Percentiles rank a stretch among this genome's conserved stretches.
These are phyloP conservation scores for Penicillium sp. DNA, from an alignment of 2,329 filamentous ascomycete genomes.

Conservation along the genomic window DNA sequence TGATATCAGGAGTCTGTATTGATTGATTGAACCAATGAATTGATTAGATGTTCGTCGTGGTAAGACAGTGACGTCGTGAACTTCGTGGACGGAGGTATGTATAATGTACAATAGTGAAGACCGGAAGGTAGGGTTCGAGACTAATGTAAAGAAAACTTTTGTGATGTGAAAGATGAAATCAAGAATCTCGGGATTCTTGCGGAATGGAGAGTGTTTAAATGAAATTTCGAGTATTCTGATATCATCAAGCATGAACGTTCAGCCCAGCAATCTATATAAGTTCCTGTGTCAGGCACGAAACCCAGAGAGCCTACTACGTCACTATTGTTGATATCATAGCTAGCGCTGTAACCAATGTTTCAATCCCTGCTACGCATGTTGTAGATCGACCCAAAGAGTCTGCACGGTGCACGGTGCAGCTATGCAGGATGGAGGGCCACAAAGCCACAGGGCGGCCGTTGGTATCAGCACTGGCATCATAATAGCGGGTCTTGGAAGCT, in stretches of 20 bases:
- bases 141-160: slow-evolving; percentile 6
- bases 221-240: slow-evolving; percentile 18
- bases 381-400: slow-evolving; percentile 18
- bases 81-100: slow-evolving; percentile 9
- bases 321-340: slow-evolving; percentile 28
- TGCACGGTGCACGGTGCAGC: slow-evolving; percentile 21
- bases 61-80: slow-evolving; percentile 15
- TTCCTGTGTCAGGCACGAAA: slow-evolving; percentile 11
- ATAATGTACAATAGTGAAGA: slow-evolving; percentile 13
- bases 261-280: slow-evolving; percentile 14
- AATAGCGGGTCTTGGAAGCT: slow-evolving; percentile 19
- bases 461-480: slow-evolving; percentile 23
- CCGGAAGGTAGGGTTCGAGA: slow-evolving; percentile 8
- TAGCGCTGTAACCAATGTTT: neutral
- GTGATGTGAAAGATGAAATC: neutral
- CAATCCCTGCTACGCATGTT: slow-evolving; percentile 11
- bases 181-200: neutral
- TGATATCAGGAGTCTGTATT: neutral
- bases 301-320: slow-evolving; percentile 23
- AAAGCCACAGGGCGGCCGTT: slow-evolving; percentile 16
- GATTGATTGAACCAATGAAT: neutral
- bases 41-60: neutral
- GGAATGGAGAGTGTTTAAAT: slow-evolving; percentile 6
- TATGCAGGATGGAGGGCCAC: slow-evolving; percentile 10
- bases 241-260: slow-evolving; percentile 11